These are phyloP conservation scores for Spatholobus suberectus DNA, from an alignment of 306 rosid species.

Conservation along the genomic window DNA sequence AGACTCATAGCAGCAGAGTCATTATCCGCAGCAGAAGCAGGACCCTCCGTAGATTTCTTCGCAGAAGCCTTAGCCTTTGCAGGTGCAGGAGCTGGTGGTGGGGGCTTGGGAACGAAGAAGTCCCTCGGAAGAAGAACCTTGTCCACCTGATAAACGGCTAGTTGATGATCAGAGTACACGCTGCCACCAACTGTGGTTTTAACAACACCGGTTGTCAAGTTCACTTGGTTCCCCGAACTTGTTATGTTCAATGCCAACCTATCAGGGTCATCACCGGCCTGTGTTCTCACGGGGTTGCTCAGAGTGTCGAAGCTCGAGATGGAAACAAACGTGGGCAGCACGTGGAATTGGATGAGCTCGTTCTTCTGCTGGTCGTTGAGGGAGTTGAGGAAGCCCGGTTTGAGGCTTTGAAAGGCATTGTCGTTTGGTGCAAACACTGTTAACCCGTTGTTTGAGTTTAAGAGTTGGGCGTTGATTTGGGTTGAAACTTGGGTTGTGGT, in stretches of 20 bases:
- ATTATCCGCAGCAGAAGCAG: constrained; percentile 31
- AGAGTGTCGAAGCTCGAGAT: constrained; percentile 70
- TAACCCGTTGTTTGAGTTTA: constrained; percentile 60
- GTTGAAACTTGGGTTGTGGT: constrained; percentile 63
- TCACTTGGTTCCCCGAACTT: constrained; percentile 64
- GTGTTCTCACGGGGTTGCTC: constrained; percentile 74
- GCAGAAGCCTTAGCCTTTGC: constrained; percentile 40
- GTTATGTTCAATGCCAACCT: constrained; percentile 68
- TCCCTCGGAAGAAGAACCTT: constrained; percentile 66
- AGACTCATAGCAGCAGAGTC: constrained; percentile 42
- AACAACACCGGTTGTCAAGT: constrained; percentile 65
- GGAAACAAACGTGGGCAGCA: constrained; percentile 55
- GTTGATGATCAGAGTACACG: constrained; percentile 67
- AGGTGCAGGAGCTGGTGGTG: constrained; percentile 59
- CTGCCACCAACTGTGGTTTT: constrained; percentile 71
- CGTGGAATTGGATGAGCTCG: constrained; percentile 69
- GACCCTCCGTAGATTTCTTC: constrained; percentile 48
- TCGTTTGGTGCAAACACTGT: constrained; percentile 69
- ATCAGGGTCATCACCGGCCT: constrained; percentile 64
- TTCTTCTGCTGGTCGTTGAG: constrained; percentile 61
- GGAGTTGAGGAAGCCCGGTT: constrained; percentile 71
- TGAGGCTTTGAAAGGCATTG: constrained; percentile 62
- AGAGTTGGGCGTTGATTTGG: constrained; percentile 63
- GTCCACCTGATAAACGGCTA: constrained; percentile 73
- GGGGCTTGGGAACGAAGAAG: constrained; percentile 61